phyloP scores from a whole-genome alignment of 2,329 filamentous ascomycete species.

The Hortaea werneckii region DNA sequence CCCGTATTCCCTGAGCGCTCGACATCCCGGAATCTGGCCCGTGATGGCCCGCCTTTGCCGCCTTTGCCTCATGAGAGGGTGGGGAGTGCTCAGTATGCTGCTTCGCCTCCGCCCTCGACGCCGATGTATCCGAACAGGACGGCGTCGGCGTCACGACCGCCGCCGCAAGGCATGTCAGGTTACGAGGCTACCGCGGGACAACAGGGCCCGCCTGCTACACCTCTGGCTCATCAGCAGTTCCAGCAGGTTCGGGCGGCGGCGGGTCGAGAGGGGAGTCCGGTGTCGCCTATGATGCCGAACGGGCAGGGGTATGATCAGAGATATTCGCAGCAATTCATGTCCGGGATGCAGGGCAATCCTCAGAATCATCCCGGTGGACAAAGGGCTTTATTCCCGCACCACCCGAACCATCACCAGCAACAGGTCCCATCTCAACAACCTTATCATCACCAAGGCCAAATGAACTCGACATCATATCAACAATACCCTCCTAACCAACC shows the following conservation, averaged over 20 bases:
- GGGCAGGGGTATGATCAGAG: too few relatives aligned
- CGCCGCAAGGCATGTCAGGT: neutral
- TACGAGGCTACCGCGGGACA: too few relatives aligned
- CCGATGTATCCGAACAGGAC: constrained; percentile 6
- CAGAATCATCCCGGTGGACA: too few relatives aligned
- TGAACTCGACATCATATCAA: too few relatives aligned
- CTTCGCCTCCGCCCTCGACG: constrained; percentile 4
- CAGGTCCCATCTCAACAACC: constrained; percentile 19
- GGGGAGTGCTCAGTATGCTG: constrained; percentile 4
- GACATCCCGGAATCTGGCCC: constrained; percentile 7
- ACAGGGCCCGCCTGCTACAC: constrained; percentile 10
- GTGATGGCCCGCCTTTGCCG: constrained; percentile 26
- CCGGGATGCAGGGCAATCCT: too few relatives aligned
- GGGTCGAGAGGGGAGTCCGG: constrained; percentile 18
- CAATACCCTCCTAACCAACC: constrained; percentile 4
- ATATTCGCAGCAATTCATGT: too few relatives aligned
- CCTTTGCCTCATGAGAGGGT: constrained; percentile 21
- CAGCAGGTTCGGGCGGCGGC: constrained; percentile 6
- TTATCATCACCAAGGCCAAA: constrained; percentile 5
- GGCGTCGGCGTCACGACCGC: constrained; percentile 4
- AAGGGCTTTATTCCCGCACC: too few relatives aligned
- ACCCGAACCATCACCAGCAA: constrained; percentile 12
- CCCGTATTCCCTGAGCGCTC: constrained; percentile 5
- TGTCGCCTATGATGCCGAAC: constrained; percentile 16
- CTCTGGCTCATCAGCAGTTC: constrained; percentile 25